A percentile compares a stretch with the other conserved stretches of the same genome.
phyloP scores from a whole-genome alignment of 306 rosid species.

The Castanea crenata region DNA sequence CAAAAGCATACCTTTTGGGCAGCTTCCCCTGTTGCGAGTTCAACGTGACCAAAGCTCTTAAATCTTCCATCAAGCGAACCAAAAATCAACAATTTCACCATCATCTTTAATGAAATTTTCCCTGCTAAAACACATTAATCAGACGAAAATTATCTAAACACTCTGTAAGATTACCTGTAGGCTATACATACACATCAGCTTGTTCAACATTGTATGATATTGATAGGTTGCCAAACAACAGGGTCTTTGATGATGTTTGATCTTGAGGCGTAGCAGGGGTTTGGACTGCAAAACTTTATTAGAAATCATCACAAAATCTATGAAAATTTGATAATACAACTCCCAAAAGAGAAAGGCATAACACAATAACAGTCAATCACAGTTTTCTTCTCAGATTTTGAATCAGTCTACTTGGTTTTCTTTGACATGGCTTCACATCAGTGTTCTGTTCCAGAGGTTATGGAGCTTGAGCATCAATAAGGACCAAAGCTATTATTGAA shows the following conservation, averaged over 20 bases:
- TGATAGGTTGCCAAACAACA: slow-evolving; percentile 65
- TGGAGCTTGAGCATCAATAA: not conserved
- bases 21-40: slow-evolving; percentile 58
- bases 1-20: slow-evolving; percentile 49
- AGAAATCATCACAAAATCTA: not conserved
- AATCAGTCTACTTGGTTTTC: not conserved
- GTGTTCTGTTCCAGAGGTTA: slow-evolving; percentile 28
- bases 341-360: not conserved
- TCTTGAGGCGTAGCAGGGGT: slow-evolving; percentile 58
- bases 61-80: slow-evolving; percentile 54
- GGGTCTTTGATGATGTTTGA: slow-evolving; percentile 41
- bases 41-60: slow-evolving; percentile 83
- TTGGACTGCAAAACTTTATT: slow-evolving; percentile 45
- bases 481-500: not conserved
- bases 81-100: slow-evolving; percentile 71
- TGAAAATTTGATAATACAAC: not conserved
- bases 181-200: slow-evolving; percentile 58
- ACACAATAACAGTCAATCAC: slow-evolving; percentile 21
- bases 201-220: slow-evolving; percentile 34
- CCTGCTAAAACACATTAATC: slow-evolving; percentile 27
- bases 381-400: slow-evolving; percentile 33
- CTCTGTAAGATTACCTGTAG: too few relatives aligned
- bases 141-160: not conserved
- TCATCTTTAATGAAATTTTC: slow-evolving; percentile 61
- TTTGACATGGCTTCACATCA: slow-evolving; percentile 57